A percentile compares a stretch with the other conserved stretches of the same genome.
Evolutionary conservation across 768 basidiomycete species (phyloP).

Genomic region (Dentipellis sp.): DNA sequence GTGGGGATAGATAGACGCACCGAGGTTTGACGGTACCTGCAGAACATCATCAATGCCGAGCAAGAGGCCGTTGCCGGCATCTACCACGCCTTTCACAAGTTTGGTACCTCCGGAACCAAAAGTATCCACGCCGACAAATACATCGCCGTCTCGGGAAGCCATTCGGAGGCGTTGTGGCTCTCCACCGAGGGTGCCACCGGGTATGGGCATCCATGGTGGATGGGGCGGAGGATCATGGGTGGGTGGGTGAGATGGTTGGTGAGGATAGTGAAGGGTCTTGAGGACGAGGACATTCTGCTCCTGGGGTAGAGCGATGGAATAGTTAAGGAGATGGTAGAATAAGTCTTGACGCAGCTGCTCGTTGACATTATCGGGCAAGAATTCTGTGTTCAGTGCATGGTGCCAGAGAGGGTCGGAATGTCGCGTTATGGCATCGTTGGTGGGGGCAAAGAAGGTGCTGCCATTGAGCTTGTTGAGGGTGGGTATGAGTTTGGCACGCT

Average conservation of each 20-base stretch:
- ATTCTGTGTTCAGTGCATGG: slow-evolving; percentile 23
- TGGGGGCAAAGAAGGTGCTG: slow-evolving; percentile 89
- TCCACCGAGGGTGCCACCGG: slow-evolving; percentile 72
- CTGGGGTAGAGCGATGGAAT: slow-evolving; percentile 46
- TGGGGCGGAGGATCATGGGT: slow-evolving; percentile 58
- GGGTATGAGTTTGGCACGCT: slow-evolving; percentile 81
- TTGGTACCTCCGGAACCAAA: slow-evolving; percentile 66
- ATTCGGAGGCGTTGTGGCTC: slow-evolving; percentile 76
- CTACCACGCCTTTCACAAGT: slow-evolving; percentile 45
- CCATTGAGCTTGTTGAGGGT: slow-evolving; percentile 80
- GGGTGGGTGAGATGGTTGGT: slow-evolving; percentile 46
- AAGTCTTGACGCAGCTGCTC: slow-evolving; percentile 82
- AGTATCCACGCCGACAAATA: slow-evolving; percentile 67
- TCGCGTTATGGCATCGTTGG: slow-evolving; percentile 77
- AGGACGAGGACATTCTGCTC: slow-evolving; percentile 31
- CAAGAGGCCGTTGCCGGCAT: slow-evolving; percentile 70
- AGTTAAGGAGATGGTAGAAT: slow-evolving; percentile 90
- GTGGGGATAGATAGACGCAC: slow-evolving; percentile 32
- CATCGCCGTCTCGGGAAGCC: slow-evolving; percentile 35
- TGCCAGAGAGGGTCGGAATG: slow-evolving; percentile 29
- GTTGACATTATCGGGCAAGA: slow-evolving; percentile 69
- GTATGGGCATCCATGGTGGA: slow-evolving; percentile 82
- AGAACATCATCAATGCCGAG: slow-evolving; percentile 70
- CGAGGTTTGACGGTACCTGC: slow-evolving; percentile 61
- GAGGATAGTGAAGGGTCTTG: slow-evolving; percentile 69